Percentiles rank a stretch among this genome's conserved stretches.
phyloP scores from a whole-genome alignment of 805 yeast species.

The Candida stauntonica region DNA sequence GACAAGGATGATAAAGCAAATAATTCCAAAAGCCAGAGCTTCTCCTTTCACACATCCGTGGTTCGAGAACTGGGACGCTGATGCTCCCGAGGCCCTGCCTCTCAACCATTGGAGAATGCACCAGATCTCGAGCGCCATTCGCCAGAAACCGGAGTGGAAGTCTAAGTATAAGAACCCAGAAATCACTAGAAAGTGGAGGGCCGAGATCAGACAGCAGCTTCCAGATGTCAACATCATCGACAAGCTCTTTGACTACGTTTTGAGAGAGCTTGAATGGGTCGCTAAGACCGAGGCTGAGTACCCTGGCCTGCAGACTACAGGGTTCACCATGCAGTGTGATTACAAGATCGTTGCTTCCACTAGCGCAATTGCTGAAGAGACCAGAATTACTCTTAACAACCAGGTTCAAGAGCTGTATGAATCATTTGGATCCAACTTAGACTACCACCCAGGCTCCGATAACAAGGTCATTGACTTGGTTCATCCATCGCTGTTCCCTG shows the following conservation, averaged over 20 bases:
- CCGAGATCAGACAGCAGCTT: constrained; percentile 2
- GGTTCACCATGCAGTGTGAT: constrained; percentile 4
- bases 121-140: constrained; percentile 5
- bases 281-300: constrained; percentile 4
- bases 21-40: neutral
- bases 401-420: constrained; percentile 4
- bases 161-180: constrained; percentile 6
- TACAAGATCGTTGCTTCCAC: constrained; percentile 2
- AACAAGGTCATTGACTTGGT: constrained; percentile 10
- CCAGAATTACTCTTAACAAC: neutral
- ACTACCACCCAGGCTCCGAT: constrained; percentile 11
- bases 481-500: constrained; percentile 12
- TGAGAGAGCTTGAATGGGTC: constrained; percentile 9
- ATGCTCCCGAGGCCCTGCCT: constrained; percentile 1
- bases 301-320: neutral
- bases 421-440: constrained; percentile 5
- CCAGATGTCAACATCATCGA: constrained; percentile 1
- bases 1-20: too few relatives aligned
- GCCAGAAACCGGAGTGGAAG: constrained; percentile 8
- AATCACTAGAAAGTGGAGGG: constrained; percentile 4
- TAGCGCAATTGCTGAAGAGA: constrained; percentile 2
- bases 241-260: constrained; percentile 7
- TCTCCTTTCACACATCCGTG: constrained; percentile 9
- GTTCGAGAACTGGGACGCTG: constrained; percentile 1
- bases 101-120: constrained; percentile 8